Evolutionary conservation across 2,329 filamentous ascomycete genomes (phyloP).

Genomic region (Monilinia fructigena): DNA sequence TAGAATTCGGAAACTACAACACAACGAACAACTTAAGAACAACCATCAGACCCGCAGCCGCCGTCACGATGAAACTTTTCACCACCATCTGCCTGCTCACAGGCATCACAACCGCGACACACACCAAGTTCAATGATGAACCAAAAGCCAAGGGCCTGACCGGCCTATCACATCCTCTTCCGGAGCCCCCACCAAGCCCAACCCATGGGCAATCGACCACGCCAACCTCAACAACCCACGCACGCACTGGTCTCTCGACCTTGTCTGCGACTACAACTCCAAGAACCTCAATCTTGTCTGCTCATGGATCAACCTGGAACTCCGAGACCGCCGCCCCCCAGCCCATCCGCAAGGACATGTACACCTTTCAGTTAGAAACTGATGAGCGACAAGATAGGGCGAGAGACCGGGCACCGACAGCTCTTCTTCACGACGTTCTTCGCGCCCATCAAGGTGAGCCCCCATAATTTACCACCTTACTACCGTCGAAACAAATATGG

Average conservation of each 20-base stretch:
- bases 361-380: not conserved
- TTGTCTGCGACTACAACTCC: not conserved
- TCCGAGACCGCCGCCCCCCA: not conserved
- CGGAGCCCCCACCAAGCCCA: not conserved
- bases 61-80: not conserved
- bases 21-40: not conserved
- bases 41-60: not conserved
- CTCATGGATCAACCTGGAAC: rapidly evolving
- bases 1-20: not conserved
- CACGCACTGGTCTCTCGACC: not conserved
- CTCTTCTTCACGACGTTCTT: rapidly evolving
- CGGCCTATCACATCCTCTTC: not conserved
- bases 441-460: not conserved
- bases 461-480: not conserved
- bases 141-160: not conserved
- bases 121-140: not conserved
- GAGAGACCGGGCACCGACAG: not conserved
- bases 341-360: not conserved
- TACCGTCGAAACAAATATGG: too few relatives aligned
- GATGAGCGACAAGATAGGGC: not conserved
- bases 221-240: not conserved
- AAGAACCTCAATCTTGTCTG: not conserved
- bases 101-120: not conserved
- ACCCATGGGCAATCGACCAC: not conserved
- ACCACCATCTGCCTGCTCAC: not conserved